Evolutionary conservation across 805 yeast species (phyloP), one percentile per base, ranked within the genome.

Genomic region (Candida morakotiae): DNA sequence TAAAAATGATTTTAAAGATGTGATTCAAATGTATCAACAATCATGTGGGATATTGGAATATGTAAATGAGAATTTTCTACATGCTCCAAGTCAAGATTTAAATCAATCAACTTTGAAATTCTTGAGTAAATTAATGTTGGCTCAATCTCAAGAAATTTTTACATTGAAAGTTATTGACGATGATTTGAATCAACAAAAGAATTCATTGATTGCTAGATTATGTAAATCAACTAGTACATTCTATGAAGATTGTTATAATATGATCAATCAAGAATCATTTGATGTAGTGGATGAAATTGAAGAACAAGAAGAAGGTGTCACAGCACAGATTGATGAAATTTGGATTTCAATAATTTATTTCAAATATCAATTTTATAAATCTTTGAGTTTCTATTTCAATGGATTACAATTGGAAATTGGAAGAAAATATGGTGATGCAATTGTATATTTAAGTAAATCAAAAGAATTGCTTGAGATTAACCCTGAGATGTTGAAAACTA

Each of bases 131-230:
- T 56, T 89, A 38, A 78, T 83, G 77, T 64, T 87, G 38, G 93
- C 94, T 0, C 96, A 91, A 56, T 87, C 93, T 2, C 96, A 89
- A 54, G 96, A 93, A 47, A 73, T 83, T 5, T 89, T 91, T 55
- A 61, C 83, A 2, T 55, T 81, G 50, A 82, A 78, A 45, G 75
- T 79, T 7, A 53, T 87, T 25, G 69, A 64, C 39, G 71, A 67
- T 7, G 77, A 71, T 38, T 55, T 73, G 6, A 74, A 71, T 30
- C 72, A 64, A 41, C 53, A 52, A 47, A 83, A 84, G 52, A 77
- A 81, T 28, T 75, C 91, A 0, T 65, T 91, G 53, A 71, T 84
- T n/a, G 68, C 95, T 14, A 87, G 79, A 58, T 69, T 91, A 37
- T 78, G 93, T n/a, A 61, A 73, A 35, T 69, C 87, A 1, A 69